These are phyloP conservation scores for Eremothecium cymbalariae DNA, from an alignment of 1,139 yeast genomes.

Conservation along the genomic window DNA sequence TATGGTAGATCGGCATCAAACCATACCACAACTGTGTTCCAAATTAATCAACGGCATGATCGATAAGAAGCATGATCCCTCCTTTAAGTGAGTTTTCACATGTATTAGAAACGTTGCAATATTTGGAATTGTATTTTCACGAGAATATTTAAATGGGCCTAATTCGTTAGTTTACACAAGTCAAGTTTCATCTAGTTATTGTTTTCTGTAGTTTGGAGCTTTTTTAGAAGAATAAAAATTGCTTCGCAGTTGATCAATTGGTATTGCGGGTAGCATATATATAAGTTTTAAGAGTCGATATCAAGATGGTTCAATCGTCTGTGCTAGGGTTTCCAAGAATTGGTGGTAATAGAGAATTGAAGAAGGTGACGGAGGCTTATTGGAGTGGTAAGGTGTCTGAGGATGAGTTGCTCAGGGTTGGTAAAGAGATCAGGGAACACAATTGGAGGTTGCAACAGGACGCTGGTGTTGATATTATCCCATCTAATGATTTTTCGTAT, in stretches of 20 bases:
- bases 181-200: too few relatives aligned
- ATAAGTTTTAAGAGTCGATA: too few relatives aligned
- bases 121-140: too few relatives aligned
- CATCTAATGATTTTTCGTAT: conserved; percentile 96
- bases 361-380: conserved; percentile 97
- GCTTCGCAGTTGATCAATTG: neutral
- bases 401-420: conserved; percentile 83
- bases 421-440: conserved; percentile 88
- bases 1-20: too few relatives aligned
- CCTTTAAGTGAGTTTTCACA: too few relatives aligned
- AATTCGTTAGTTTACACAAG: neutral
- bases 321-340: conserved; percentile 99
- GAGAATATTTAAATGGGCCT: too few relatives aligned
- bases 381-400: conserved; percentile 90
- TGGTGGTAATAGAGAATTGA: conserved; percentile 98
- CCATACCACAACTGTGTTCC: too few relatives aligned
- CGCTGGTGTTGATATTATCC: conserved; percentile 95
- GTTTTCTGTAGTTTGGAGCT: too few relatives aligned
- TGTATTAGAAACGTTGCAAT: too few relatives aligned
- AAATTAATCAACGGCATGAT: too few relatives aligned
- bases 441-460: conserved; percentile 97
- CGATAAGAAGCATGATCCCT: too few relatives aligned
- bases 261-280: neutral
- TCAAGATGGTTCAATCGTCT: conserved; percentile 83
- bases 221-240: neutral